phyloP scores from a whole-genome alignment of 371 early-diverging fungal species.

The Chytridiales sp. region DNA sequence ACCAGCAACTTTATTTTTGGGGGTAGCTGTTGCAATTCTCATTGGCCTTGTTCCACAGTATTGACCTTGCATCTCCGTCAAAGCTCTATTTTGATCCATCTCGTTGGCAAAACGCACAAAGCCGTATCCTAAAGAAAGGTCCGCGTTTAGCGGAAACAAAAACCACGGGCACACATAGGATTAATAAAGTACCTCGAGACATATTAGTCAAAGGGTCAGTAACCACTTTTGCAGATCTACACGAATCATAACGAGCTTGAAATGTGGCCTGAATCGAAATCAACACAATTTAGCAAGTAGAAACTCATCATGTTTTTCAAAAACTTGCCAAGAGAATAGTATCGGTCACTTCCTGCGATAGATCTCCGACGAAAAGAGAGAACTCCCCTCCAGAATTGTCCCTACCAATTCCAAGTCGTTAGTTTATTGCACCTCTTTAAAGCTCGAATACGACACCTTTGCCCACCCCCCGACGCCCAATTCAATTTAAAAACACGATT shows the following conservation, averaged over 20 bases:
- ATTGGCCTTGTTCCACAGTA: conserved; percentile 67
- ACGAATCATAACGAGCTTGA: conserved; percentile 54
- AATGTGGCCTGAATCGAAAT: conserved; percentile 20
- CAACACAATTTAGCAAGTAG: conserved; percentile 6
- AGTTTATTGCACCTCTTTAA: conserved; percentile 11
- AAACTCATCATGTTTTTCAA: background rate
- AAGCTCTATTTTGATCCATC: conserved; percentile 62
- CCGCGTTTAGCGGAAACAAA: no score
- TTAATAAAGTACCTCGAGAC: conserved; percentile 48
- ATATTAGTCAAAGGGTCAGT: conserved; percentile 66
- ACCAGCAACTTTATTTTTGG: conserved; percentile 49
- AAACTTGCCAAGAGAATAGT: conserved; percentile 63
- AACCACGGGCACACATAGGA: background rate
- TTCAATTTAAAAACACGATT: conserved; percentile 75
- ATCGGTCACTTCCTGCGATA: conserved; percentile 64
- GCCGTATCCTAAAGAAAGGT: conserved; percentile 78
- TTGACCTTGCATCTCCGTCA: conserved; percentile 72
- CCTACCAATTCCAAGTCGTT: background rate
- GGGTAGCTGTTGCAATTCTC: conserved; percentile 77
- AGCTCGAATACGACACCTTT: conserved; percentile 45
- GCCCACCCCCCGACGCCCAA: conserved; percentile 79
- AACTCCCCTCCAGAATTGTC: conserved; percentile 54
- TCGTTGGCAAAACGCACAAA: conserved; percentile 74
- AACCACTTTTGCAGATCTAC: conserved; percentile 75
- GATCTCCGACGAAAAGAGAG: conserved; percentile 81